Conservation (phyloP, 495 filamentous ascomycete genomes). For the Aspergillus baeticus region DNA sequence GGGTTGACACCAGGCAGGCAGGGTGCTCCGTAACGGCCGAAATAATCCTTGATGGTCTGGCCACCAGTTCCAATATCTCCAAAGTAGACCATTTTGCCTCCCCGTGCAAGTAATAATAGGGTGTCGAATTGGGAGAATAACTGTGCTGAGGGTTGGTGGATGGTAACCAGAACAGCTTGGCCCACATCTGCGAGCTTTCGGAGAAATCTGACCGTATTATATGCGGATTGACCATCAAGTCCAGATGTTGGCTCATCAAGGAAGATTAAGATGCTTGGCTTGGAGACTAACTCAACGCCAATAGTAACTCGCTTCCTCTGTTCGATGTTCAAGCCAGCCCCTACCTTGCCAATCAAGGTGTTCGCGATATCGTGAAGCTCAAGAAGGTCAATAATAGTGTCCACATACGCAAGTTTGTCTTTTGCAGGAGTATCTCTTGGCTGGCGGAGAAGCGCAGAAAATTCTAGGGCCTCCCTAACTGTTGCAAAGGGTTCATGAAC, state of each 20-base stretch:
- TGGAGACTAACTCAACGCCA: slow-evolving; percentile 65
- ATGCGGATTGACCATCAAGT: slow-evolving; percentile 62
- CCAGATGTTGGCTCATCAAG: slow-evolving; percentile 76
- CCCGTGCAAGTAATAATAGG: slow-evolving; percentile 63
- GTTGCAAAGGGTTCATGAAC: slow-evolving; percentile 57
- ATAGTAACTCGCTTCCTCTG: slow-evolving; percentile 66
- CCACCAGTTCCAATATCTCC: slow-evolving; percentile 59
- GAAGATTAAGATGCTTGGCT: slow-evolving; percentile 69
- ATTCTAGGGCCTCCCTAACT: slow-evolving; percentile 58
- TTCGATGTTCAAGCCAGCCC: slow-evolving; percentile 54
- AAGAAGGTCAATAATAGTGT: slow-evolving; percentile 56
- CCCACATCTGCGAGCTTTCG: slow-evolving; percentile 65
- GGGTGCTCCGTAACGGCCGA: slow-evolving; percentile 70
- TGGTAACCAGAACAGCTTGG: slow-evolving; percentile 70
- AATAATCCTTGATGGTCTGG: slow-evolving; percentile 62
- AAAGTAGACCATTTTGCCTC: slow-evolving; percentile 72
- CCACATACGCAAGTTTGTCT: slow-evolving; percentile 59
- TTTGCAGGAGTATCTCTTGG: slow-evolving; percentile 41
- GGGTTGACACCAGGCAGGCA: slow-evolving; percentile 74
- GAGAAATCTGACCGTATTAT: slow-evolving; percentile 62
- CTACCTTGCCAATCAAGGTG: slow-evolving; percentile 51
- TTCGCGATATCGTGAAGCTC: slow-evolving; percentile 56
- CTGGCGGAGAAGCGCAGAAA: slow-evolving; percentile 60
- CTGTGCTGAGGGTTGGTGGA: slow-evolving; percentile 72
- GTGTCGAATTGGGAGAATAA: slow-evolving; percentile 74